Conservation (phyloP, 2,329 filamentous ascomycete species). For the Epichloe festucae region DNA sequence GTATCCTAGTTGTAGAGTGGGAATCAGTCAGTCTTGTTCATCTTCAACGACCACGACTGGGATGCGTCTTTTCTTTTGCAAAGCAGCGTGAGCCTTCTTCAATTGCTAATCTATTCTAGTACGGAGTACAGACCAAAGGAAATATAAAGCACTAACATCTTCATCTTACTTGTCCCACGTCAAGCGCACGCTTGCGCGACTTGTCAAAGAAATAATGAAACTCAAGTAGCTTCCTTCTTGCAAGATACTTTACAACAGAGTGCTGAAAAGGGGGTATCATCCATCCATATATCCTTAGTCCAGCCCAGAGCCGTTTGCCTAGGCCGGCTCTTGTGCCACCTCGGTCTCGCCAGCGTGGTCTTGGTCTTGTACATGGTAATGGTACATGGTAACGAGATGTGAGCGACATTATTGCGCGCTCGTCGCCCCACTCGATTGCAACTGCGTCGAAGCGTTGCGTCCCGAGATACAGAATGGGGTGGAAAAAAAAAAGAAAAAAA, state of each 20-base stretch:
- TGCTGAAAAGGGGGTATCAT: slow-evolving; percentile 17
- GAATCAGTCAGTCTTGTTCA: too few species aligned
- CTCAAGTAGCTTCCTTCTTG: slow-evolving; percentile 3
- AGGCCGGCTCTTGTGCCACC: slow-evolving; percentile 10
- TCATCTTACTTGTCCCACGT: slow-evolving; percentile 1
- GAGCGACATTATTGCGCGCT: background rate
- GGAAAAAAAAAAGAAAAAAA: background rate
- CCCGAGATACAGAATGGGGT: background rate
- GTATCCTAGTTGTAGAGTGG: too few species aligned
- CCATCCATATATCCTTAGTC: slow-evolving; percentile 17
- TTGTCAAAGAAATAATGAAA: background rate
- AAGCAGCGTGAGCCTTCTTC: slow-evolving; percentile 3
- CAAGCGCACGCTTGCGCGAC: background rate
- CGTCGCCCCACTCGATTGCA: background rate
- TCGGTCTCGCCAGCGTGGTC: slow-evolving; percentile 8
- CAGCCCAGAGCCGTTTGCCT: slow-evolving; percentile 16
- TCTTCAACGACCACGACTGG: too few species aligned
- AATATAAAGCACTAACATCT: background rate
- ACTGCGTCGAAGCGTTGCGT: background rate
- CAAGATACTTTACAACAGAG: slow-evolving; percentile 14
- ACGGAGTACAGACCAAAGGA: background rate
- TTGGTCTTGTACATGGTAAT: slow-evolving; percentile 15
- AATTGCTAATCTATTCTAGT: slow-evolving; percentile 6
- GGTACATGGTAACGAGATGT: slow-evolving; percentile 7
- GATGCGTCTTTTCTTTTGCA: background rate